Evolutionary conservation across 345 rosid species (phyloP).

Genomic region (Citrus maxima): DNA sequence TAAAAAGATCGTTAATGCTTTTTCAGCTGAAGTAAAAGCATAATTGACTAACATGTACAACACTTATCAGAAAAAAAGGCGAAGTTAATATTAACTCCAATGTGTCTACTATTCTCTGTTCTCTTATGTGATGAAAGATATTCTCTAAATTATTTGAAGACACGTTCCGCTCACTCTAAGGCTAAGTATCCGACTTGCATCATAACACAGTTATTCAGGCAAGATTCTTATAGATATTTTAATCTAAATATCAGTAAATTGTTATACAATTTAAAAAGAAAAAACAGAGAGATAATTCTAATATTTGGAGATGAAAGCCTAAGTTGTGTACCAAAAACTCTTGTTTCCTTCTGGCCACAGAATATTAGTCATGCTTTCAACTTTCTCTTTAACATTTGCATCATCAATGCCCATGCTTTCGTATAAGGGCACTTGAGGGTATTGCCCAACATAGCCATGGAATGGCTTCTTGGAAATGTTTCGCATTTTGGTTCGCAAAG

Average conservation of each 20-base stretch:
- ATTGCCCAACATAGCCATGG: conserved; percentile 59
- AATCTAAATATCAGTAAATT: too few relatives aligned
- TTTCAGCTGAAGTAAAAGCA: neutral
- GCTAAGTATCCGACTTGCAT: too few relatives aligned
- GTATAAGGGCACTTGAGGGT: conserved; percentile 47
- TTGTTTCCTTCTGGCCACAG: conserved; percentile 60
- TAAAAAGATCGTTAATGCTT: neutral
- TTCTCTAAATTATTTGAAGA: neutral
- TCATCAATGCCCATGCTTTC: conserved; percentile 70
- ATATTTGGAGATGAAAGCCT: too few relatives aligned
- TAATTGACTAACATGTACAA: neutral
- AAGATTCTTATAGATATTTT: too few relatives aligned
- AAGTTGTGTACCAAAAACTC: conserved; percentile 38
- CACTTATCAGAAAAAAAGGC: neutral
- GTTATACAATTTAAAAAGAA: too few relatives aligned
- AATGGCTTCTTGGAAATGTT: conserved; percentile 47
- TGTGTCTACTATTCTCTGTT: too few relatives aligned
- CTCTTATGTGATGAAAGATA: neutral
- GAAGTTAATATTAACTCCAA: neutral
- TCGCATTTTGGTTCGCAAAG: conserved; percentile 43
- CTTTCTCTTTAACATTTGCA: conserved; percentile 29
- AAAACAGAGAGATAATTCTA: neutral
- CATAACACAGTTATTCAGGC: too few relatives aligned
- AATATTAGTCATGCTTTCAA: conserved; percentile 25
- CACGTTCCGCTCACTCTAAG: too few relatives aligned